Evolutionary conservation across 306 rosid species (phyloP), one percentile per base, ranked within the genome.

Genomic region (Coriaria nepalensis): DNA sequence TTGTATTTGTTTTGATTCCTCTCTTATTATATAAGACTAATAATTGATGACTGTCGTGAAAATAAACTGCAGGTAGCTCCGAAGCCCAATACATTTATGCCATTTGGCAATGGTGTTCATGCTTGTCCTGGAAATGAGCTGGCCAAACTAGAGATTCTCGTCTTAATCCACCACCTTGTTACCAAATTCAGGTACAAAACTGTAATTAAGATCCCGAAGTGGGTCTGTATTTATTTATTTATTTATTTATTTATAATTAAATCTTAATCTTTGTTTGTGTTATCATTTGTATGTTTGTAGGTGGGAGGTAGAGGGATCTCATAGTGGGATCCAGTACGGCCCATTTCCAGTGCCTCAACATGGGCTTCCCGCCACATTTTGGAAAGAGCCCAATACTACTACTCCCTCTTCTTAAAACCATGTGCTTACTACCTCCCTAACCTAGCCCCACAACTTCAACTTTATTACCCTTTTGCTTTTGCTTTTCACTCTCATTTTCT

Each of bases 81-180:
- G 63, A 83, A 63, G 49, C 75, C 83, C 47, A 76, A 78, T 67
- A 87, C 93, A 13, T 87, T 83, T 56, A 64, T 80, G 81, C 94
- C 96, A 72, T 87, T 87, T 76, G 96, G 96, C 52, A 83, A 63
- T 9, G 96, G 96, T 47, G 76, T 61, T 10, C 94, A 87, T 45
- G 67, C 88, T 62, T 87, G 96, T 65, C 96, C 96, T 0, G 96
- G 96, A 32, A 83, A 83, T 50, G 94, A 83, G 61, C 80, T 87
- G 7, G 94, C 94, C 74, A 87, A 83, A 66, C 37, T 83, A 62
- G 83, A 87, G 66, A 80, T 83, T 63, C 62, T 87, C 49, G 38
- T 78, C 53, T 54, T 83, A 39, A 71, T 87, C 60, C 94, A 87
- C 55, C 93, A 73, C 59, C 59, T 87, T 55, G 71, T 80, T 29